A percentile compares a stretch with the other conserved stretches of the same genome.
phyloP scores from a whole-genome alignment of 1,139 yeast genomes.

The Pichia sp. region DNA sequence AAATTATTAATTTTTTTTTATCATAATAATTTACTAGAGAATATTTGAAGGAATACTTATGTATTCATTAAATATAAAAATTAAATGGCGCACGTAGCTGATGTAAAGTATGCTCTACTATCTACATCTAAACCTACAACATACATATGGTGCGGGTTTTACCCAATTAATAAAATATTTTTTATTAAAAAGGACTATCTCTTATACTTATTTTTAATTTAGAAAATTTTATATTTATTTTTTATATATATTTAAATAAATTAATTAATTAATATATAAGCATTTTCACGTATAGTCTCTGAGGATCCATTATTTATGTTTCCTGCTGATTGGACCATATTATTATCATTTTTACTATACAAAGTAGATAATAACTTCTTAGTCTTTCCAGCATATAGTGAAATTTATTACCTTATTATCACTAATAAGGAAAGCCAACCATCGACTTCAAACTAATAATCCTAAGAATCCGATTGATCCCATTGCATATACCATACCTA shows the following conservation, averaged over 20 bases:
- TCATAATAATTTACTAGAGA: conserved; percentile 3
- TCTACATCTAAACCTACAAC: conserved; percentile 30
- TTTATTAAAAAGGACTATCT: conserved; percentile 7
- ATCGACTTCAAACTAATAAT: conserved; percentile 28
- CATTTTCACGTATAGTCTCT: conserved; percentile 12
- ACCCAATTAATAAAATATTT: background rate
- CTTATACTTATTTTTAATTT: conserved; percentile 10
- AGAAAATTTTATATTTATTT: too few relatives aligned
- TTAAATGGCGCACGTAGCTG: conserved; percentile 12
- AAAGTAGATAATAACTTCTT: conserved; percentile 10
- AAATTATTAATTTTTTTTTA: conserved; percentile 1
- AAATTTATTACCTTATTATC: conserved; percentile 8
- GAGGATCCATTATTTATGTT: conserved; percentile 9
- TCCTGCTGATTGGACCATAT: conserved; percentile 12
- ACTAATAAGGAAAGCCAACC: conserved; percentile 11
- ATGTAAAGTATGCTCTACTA: conserved; percentile 27
- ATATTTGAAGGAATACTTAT: conserved; percentile 4
- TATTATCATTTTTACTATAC: conserved; percentile 11
- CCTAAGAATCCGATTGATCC: conserved; percentile 30
- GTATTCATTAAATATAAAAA: conserved; percentile 6
- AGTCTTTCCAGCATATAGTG: conserved; percentile 13
- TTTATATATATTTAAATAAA: too few relatives aligned
- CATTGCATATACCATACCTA: conserved; percentile 30
- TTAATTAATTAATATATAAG: conserved; percentile 8
- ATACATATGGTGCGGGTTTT: conserved; percentile 24